These are phyloP conservation scores for Lotus japonicus DNA, from an alignment of 306 rosid genomes.

Conservation along the genomic window DNA sequence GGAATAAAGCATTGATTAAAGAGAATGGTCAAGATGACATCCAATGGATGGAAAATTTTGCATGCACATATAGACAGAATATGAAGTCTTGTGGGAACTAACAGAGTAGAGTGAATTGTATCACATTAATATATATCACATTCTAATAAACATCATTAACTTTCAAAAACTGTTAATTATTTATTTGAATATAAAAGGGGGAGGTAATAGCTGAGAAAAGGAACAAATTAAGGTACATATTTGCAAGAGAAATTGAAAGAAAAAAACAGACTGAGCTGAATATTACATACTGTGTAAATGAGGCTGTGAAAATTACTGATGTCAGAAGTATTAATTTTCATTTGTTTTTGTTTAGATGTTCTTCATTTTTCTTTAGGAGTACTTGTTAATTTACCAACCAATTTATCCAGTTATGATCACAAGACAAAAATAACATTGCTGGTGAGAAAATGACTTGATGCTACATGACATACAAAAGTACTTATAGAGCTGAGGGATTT, in stretches of 20 bases:
- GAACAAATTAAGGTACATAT: neutral
- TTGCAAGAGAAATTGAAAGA: neutral
- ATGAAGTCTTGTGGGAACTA: neutral
- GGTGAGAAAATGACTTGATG: constrained; percentile 36
- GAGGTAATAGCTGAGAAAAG: neutral
- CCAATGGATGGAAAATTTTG: constrained; percentile 13
- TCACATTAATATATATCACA: neutral
- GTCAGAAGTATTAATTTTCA: neutral
- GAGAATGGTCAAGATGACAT: constrained; percentile 19
- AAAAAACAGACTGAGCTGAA: neutral
- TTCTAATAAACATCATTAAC: neutral
- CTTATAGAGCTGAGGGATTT: constrained; percentile 18
- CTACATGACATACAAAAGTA: constrained; percentile 24
- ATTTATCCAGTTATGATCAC: constrained; percentile 1
- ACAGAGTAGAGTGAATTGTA: neutral
- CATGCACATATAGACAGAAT: neutral
- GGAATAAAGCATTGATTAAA: neutral
- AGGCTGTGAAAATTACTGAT: neutral
- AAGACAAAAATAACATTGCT: constrained; percentile 31
- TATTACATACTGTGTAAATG: neutral
- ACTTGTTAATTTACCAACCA: constrained; percentile 13
- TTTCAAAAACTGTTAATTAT: neutral
- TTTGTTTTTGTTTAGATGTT: neutral
- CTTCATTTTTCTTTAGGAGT: neutral
- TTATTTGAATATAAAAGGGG: neutral